Conservation (phyloP, 2,329 filamentous ascomycete genomes). For the Aphanocladium album region DNA sequence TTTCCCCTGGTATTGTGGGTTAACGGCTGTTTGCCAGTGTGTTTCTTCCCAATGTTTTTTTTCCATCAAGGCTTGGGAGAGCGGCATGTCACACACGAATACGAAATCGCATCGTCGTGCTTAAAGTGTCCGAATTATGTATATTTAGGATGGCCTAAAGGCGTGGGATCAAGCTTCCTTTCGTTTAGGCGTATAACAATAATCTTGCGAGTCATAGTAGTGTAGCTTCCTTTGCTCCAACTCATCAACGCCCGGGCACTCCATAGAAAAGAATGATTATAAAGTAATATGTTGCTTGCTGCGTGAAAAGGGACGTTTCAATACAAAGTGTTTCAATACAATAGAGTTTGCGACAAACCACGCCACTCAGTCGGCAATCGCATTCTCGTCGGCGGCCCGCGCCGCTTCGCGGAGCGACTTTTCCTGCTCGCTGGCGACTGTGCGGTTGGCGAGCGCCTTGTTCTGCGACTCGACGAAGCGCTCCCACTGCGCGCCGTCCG, state of each 20-base stretch:
- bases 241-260: too few relatives aligned
- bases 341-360: not conserved
- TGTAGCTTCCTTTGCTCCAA: too few relatives aligned
- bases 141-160: too few relatives aligned
- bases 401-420: conserved; percentile 15
- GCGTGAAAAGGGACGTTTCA: not conserved
- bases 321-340: conserved; percentile 1
- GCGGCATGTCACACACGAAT: too few relatives aligned
- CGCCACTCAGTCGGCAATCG: conserved; percentile 33
- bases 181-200: too few relatives aligned
- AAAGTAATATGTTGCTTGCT: not conserved
- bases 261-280: not conserved
- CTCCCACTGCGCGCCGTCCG: conserved; percentile 53
- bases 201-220: too few relatives aligned
- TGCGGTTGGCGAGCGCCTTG: conserved; percentile 52
- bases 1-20: not conserved
- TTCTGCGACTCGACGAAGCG: conserved; percentile 57
- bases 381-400: conserved; percentile 32
- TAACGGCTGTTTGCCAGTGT: too few relatives aligned
- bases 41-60: too few relatives aligned
- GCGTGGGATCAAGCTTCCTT: too few relatives aligned
- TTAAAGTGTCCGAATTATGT: too few relatives aligned
- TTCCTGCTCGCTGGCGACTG: conserved; percentile 24
- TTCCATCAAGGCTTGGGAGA: not conserved
- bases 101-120: too few relatives aligned